Evolutionary conservation across 1,284 basidiomycete species (phyloP).

Genomic region (Trametes hirsuta): DNA sequence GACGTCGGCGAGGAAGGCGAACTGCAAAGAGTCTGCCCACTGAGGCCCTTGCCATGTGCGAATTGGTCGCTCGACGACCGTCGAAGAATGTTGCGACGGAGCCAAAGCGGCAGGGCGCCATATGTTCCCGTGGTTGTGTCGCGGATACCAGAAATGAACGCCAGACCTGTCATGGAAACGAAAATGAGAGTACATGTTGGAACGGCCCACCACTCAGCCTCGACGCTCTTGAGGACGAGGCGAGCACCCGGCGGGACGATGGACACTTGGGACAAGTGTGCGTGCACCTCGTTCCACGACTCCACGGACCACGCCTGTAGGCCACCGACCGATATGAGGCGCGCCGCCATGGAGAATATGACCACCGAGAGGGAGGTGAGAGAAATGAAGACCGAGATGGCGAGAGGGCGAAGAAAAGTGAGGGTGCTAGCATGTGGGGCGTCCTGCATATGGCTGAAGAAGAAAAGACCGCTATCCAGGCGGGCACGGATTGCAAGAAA

Average conservation of each 20-base stretch:
- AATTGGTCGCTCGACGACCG: slow-evolving; percentile 31
- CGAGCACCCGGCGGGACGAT: slow-evolving; percentile 26
- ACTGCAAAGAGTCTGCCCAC: slow-evolving; percentile 17
- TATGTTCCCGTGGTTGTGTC: slow-evolving; percentile 36
- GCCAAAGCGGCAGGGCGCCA: slow-evolving; percentile 25
- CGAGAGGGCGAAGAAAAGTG: slow-evolving; percentile 46
- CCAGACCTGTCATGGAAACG: slow-evolving; percentile 32
- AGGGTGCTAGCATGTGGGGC: slow-evolving; percentile 37
- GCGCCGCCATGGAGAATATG: slow-evolving; percentile 40
- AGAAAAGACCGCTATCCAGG: slow-evolving; percentile 37
- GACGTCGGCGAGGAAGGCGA: slow-evolving; percentile 28
- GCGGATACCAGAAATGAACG: slow-evolving; percentile 23
- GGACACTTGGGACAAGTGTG: slow-evolving; percentile 32
- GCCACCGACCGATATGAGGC: slow-evolving; percentile 42
- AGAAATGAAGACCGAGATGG: slow-evolving; percentile 38
- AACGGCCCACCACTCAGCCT: slow-evolving; percentile 45
- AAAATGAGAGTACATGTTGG: slow-evolving; percentile 44
- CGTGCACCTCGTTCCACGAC: slow-evolving; percentile 41
- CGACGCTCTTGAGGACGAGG: slow-evolving; percentile 22
- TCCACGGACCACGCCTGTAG: slow-evolving; percentile 31
- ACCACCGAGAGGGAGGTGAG: slow-evolving; percentile 40
- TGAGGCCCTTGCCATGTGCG: slow-evolving; percentile 23
- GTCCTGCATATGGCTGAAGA: slow-evolving; percentile 33
- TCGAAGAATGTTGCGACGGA: slow-evolving; percentile 24
- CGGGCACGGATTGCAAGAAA: slow-evolving; percentile 36